These are phyloP conservation scores for Xylaria digitata DNA, from an alignment of 2,329 filamentous ascomycete genomes.

Conservation along the genomic window DNA sequence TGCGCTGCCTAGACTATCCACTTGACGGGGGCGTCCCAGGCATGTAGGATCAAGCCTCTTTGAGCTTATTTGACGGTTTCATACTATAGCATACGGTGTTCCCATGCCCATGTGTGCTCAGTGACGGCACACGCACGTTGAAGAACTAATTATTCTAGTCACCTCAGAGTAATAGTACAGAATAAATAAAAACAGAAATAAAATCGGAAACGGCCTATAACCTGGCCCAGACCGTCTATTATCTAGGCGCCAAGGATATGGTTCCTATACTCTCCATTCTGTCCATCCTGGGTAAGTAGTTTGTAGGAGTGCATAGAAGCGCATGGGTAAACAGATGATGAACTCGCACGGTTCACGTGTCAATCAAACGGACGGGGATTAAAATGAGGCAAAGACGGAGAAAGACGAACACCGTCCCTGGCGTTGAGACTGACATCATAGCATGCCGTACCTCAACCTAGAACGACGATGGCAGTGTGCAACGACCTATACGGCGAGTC, in stretches of 20 bases:
- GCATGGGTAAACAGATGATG: slow-evolving; percentile 31
- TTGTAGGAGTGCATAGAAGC: slow-evolving; percentile 27
- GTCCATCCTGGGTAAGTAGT: slow-evolving; percentile 11
- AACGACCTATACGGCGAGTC: slow-evolving; percentile 33
- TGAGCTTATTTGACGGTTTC: slow-evolving; percentile 30
- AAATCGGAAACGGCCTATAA: neutral
- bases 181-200: neutral
- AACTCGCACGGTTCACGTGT: slow-evolving; percentile 36
- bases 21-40: slow-evolving; percentile 23
- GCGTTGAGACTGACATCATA: slow-evolving; percentile 29
- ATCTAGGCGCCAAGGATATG: slow-evolving; percentile 19
- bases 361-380: slow-evolving; percentile 35
- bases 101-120: slow-evolving; percentile 4
- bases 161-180: slow-evolving; percentile 6
- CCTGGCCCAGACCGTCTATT: slow-evolving; percentile 11
- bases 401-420: slow-evolving; percentile 19
- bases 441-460: slow-evolving; percentile 13
- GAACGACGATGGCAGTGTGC: slow-evolving; percentile 25
- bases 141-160: slow-evolving; percentile 18
- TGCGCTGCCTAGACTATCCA: slow-evolving; percentile 9
- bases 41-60: slow-evolving; percentile 35
- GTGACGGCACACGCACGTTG: slow-evolving; percentile 21
- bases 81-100: slow-evolving; percentile 16
- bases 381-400: slow-evolving; percentile 28
- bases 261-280: slow-evolving; percentile 12